These are phyloP conservation scores for Phytopythium sindhum DNA, from an alignment of 352 stramenopile species.

Conservation along the genomic window DNA sequence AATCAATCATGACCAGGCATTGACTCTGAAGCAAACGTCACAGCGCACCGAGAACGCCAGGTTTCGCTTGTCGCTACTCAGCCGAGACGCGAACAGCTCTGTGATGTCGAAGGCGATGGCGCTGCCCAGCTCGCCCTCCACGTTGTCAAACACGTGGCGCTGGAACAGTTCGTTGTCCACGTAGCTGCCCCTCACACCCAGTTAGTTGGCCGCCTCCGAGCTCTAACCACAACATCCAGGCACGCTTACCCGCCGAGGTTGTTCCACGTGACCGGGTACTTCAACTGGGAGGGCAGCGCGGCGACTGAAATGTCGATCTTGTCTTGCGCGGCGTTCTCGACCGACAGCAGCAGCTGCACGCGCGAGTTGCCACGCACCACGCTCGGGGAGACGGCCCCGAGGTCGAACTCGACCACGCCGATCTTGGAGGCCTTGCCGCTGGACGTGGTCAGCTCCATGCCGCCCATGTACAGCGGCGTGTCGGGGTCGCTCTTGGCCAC, in stretches of 20 bases:
- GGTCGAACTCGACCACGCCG: conserved; percentile 67
- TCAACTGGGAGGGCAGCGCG: conserved; percentile 31
- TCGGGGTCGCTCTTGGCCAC: conserved; percentile 41
- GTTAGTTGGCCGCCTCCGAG: background rate
- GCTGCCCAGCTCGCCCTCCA: conserved; percentile 44
- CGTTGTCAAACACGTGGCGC: conserved; percentile 49
- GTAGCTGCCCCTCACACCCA: conserved; percentile 11
- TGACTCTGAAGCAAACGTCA: background rate
- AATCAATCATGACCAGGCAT: background rate
- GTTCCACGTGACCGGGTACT: conserved; percentile 69
- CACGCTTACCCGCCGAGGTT: conserved; percentile 33
- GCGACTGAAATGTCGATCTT: conserved; percentile 52
- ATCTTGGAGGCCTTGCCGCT: conserved; percentile 49
- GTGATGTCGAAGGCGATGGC: conserved; percentile 81
- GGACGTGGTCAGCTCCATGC: conserved; percentile 44
- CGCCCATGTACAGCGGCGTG: conserved; percentile 44
- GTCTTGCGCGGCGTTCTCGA: conserved; percentile 48
- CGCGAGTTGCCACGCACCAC: conserved; percentile 62
- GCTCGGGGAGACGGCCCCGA: conserved; percentile 59
- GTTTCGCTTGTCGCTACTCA: conserved; percentile 40
- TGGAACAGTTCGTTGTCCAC: conserved; percentile 13
- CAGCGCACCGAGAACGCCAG: conserved; percentile 49
- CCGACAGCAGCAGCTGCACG: conserved; percentile 65
- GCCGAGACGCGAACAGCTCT: conserved; percentile 54
- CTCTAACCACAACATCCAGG: background rate